These are phyloP conservation scores for Populus hybrid DNA, from an alignment of 441 rosid species.

Conservation along the genomic window DNA sequence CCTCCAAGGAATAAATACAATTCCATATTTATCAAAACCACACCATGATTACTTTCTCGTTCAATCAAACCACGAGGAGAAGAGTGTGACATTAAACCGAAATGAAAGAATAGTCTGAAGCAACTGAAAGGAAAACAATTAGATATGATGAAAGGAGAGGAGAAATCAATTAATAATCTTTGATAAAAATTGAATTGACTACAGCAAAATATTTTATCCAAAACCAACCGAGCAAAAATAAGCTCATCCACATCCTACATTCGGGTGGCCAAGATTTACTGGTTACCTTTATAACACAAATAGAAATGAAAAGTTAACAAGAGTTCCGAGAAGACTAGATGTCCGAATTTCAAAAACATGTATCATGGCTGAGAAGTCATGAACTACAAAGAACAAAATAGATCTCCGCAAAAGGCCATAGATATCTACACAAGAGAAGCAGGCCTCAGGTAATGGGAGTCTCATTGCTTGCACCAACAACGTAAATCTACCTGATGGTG, in stretches of 20 bases:
- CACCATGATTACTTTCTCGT: background rate
- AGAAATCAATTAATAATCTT: constrained; percentile 18
- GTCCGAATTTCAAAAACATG: constrained; percentile 36
- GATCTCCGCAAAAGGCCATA: constrained; percentile 44
- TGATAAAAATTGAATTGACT: constrained; percentile 15
- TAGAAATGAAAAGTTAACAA: constrained; percentile 30
- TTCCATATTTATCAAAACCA: background rate
- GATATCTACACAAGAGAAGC: constrained; percentile 37
- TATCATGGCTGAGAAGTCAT: constrained; percentile 35
- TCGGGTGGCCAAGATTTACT: constrained; percentile 23
- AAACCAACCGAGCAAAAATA: constrained; percentile 24
- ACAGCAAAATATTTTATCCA: background rate
- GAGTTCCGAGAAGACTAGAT: constrained; percentile 14
- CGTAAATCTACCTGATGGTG: constrained; percentile 76
- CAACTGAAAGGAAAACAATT: background rate
- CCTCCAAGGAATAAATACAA: too few species aligned
- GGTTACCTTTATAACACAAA: constrained; percentile 30
- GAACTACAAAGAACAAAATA: constrained; percentile 34
- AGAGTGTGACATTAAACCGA: background rate
- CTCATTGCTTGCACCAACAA: constrained; percentile 17
- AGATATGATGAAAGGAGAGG: background rate
- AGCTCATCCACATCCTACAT: constrained; percentile 41
- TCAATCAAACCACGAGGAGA: background rate
- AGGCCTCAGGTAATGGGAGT: constrained; percentile 33
- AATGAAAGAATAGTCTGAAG: background rate